phyloP scores from a whole-genome alignment of 176 grass and related monocot genomes.

The Aegilops longissima region DNA sequence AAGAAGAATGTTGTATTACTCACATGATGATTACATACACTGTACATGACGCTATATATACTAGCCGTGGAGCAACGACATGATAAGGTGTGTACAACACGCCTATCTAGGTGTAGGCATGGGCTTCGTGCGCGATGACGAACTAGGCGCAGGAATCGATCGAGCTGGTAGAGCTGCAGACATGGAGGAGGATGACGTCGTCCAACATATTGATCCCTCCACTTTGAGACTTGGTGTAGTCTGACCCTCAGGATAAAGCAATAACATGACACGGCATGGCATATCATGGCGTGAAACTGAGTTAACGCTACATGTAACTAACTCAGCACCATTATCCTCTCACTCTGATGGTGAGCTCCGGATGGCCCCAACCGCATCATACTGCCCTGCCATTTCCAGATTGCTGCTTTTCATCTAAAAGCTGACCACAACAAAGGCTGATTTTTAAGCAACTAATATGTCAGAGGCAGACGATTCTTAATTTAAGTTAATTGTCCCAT shows the following conservation, averaged over 20 bases:
- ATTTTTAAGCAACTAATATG: background rate
- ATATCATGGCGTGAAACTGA: background rate
- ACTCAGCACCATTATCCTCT: background rate
- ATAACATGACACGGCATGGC: constrained; percentile 13
- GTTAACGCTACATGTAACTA: background rate
- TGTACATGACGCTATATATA: too few species aligned
- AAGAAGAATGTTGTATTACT: too few species aligned
- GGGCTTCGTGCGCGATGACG: too few species aligned
- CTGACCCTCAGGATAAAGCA: constrained; percentile 6
- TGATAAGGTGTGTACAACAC: too few species aligned
- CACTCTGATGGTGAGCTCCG: background rate
- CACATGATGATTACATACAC: too few species aligned
- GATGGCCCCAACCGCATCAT: background rate
- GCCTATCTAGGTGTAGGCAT: too few species aligned
- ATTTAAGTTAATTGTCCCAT: background rate
- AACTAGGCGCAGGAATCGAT: too few species aligned
- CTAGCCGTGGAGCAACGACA: too few species aligned
- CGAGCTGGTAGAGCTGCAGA: too few species aligned
- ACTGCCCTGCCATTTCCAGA: background rate
- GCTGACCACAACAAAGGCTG: background rate
- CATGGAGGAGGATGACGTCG: too few species aligned
- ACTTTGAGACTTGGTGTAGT: constrained; percentile 2
- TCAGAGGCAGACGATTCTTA: background rate
- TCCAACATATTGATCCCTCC: background rate
- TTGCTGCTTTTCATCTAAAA: background rate